A percentile compares a stretch with the other conserved stretches of the same genome.
These are phyloP conservation scores for Immersiporthe knoxdaviesiana DNA, from an alignment of 2,329 filamentous ascomycete genomes.

Conservation along the genomic window DNA sequence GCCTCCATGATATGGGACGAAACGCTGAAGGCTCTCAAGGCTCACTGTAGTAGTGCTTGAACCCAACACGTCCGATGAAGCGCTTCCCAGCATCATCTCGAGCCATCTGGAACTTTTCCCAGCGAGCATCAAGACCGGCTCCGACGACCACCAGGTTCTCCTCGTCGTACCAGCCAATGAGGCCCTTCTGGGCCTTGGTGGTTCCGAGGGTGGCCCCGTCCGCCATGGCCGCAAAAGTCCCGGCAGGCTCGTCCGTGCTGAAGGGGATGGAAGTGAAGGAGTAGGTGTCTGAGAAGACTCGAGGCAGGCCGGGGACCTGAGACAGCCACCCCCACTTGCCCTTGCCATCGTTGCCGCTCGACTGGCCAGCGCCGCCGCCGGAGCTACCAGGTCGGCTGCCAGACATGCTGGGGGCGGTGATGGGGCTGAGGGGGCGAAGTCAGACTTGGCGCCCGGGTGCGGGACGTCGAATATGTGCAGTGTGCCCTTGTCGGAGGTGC, in stretches of 20 bases:
- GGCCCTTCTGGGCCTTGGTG: constrained; percentile 72
- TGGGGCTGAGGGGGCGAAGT: constrained; percentile 27
- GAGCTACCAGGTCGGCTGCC: constrained; percentile 30
- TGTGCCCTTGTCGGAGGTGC: constrained; percentile 95
- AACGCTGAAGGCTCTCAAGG: background rate
- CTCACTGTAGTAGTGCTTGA: constrained; percentile 72
- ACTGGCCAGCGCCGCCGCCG: constrained; percentile 31
- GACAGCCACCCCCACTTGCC: constrained; percentile 87
- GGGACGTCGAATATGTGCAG: constrained; percentile 92
- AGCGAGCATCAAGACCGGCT: constrained; percentile 77
- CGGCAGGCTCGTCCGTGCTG: constrained; percentile 72
- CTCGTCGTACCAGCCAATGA: constrained; percentile 83
- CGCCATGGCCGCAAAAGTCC: constrained; percentile 46
- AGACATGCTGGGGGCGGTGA: constrained; percentile 27
- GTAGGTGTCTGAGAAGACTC: constrained; percentile 87
- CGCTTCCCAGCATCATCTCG: constrained; percentile 70
- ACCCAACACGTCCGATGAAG: constrained; percentile 71
- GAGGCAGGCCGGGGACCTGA: constrained; percentile 81
- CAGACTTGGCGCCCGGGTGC: constrained; percentile 47
- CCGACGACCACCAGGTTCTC: constrained; percentile 75
- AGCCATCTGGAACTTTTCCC: constrained; percentile 84
- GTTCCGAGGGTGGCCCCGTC: constrained; percentile 53
- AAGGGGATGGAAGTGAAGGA: constrained; percentile 82
- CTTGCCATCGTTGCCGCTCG: constrained; percentile 52
- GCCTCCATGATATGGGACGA: background rate